These are phyloP conservation scores for Pichia sp. DNA, from an alignment of 1,139 yeast species.

Conservation along the genomic window DNA sequence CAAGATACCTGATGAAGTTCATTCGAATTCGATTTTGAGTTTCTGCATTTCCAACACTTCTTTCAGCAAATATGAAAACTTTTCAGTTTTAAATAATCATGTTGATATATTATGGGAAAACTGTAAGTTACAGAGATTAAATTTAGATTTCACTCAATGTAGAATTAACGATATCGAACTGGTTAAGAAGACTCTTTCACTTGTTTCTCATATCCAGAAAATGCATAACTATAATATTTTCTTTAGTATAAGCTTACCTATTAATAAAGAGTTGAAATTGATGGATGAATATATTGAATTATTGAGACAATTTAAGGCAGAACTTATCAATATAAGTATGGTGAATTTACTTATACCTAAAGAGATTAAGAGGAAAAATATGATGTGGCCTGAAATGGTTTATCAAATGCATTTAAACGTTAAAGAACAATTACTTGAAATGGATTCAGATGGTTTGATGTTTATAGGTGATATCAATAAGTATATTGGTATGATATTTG, in stretches of 20 bases:
- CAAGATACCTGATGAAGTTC: slow-evolving; percentile 3
- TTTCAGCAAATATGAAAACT: slow-evolving; percentile 4
- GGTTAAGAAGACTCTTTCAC: slow-evolving; percentile 4
- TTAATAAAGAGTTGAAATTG: slow-evolving; percentile 2
- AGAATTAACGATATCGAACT: slow-evolving; percentile 3
- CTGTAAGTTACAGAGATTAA: slow-evolving; percentile 9
- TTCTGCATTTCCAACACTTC: slow-evolving; percentile 9
- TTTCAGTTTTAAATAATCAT: slow-evolving; percentile 3
- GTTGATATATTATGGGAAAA: slow-evolving; percentile 11
- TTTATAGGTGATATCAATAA: slow-evolving; percentile 12
- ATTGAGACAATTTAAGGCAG: slow-evolving; percentile 5
- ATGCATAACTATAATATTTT: slow-evolving; percentile 8
- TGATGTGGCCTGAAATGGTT: slow-evolving; percentile 10
- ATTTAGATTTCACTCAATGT: slow-evolving; percentile 15
- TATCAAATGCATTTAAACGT: slow-evolving; percentile 2
- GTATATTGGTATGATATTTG: slow-evolving; percentile 13
- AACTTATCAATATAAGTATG: slow-evolving; percentile 12
- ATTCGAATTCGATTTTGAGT: slow-evolving; percentile 6
- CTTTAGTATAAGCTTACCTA: slow-evolving; percentile 10
- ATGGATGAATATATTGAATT: slow-evolving; percentile 5
- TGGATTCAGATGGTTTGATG: slow-evolving; percentile 3
- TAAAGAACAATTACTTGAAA: slow-evolving; percentile 5
- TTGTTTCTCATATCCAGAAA: slow-evolving; percentile 12
- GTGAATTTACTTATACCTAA: slow-evolving; percentile 11
- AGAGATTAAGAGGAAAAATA: slow-evolving; percentile 7